Base-by-base conservation (phyloP, 495 filamentous ascomycete genomes). In the Aspergillus asperescens region DNA sequence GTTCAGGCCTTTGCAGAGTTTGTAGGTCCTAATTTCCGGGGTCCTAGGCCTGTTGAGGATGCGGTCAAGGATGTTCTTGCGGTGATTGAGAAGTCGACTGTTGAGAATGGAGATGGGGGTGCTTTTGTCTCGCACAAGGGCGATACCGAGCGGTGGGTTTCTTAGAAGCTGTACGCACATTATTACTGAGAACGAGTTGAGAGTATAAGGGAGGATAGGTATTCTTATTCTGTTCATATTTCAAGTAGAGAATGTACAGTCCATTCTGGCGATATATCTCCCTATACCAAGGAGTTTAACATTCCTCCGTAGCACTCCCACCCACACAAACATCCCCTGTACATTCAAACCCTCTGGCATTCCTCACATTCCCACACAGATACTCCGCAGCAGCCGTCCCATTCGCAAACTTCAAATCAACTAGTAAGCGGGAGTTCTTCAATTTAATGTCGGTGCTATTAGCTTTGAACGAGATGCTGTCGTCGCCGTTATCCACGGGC, bases 61-160 rank as follows among this genome's bases (percentile, higher is more conserved):
- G 67, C 79, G 0, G 65, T 82, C 7, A 62, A 50, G 15, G 45
- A 50, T 40, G 51, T 80, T 0, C 52, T 64, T 43, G 59, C 64
- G 4, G 65, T 77, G 5, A 62, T 70, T 39, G 65, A 79, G n/a
- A 77, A 65, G 4, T 62, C 74, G n/a, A 80, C 68, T 35, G 64
- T 82, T 4, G 74, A 78, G 48, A 63, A 64, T n/a, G n/a, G n/a
- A 6, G 39, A 77, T 55, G 77, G 68, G 5, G 81, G 81, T 3
- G 56, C 67, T 0, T 80, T 79, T 55, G 28, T 84, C 0, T 81
- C 79, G 5, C 81, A 85, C 25, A 58, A 65, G 50, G 79, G 80
- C 25, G 25, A 28, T n/a, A n/a, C n/a, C n/a, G n/a, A n/a, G n/a
- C n/a, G n/a, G n/a, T n/a, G n/a, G n/a, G n/a, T n/a, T n/a, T n/a